phyloP scores from a whole-genome alignment of 805 yeast genomes.

The Zygoascus flipseniorum region DNA sequence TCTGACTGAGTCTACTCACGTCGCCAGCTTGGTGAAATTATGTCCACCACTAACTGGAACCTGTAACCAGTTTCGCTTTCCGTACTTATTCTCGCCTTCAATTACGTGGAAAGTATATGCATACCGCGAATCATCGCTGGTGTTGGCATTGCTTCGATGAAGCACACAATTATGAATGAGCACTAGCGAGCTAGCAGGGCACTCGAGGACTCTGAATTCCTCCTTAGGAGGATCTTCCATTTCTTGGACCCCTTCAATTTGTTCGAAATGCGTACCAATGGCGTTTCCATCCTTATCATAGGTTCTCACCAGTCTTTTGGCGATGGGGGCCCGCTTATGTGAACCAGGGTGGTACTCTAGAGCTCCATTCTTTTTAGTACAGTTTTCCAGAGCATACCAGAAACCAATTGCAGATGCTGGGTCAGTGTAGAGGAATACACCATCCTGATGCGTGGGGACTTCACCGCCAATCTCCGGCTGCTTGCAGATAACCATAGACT shows the following conservation, averaged over 20 bases:
- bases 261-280: conserved; percentile 50
- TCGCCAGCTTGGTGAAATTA: conserved; percentile 42
- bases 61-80: conserved; percentile 66
- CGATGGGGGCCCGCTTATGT: conserved; percentile 48
- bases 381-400: conserved; percentile 76
- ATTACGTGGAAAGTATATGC: conserved; percentile 78
- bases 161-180: conserved; percentile 63
- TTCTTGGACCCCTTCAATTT: conserved; percentile 25
- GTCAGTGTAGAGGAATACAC: conserved; percentile 58
- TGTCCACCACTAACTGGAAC: conserved; percentile 63
- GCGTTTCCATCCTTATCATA: conserved; percentile 25
- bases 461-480: conserved; percentile 67
- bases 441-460: conserved; percentile 75
- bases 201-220: conserved; percentile 44
- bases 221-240: conserved; percentile 30
- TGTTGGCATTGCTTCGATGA: conserved; percentile 61
- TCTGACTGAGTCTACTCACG: background rate
- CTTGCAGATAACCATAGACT: conserved; percentile 72
- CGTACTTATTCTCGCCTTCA: conserved; percentile 58
- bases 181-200: conserved; percentile 65
- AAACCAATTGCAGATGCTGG: conserved; percentile 70
- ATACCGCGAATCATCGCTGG: conserved; percentile 47
- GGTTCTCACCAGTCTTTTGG: conserved; percentile 54
- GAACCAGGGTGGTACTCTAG: conserved; percentile 62
- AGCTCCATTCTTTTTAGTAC: conserved; percentile 61